Percentiles rank a stretch among this genome's conserved stretches.
These are phyloP conservation scores for Knoxia roxburghii DNA, from an alignment of 257 asterid genomes.

Conservation along the genomic window DNA sequence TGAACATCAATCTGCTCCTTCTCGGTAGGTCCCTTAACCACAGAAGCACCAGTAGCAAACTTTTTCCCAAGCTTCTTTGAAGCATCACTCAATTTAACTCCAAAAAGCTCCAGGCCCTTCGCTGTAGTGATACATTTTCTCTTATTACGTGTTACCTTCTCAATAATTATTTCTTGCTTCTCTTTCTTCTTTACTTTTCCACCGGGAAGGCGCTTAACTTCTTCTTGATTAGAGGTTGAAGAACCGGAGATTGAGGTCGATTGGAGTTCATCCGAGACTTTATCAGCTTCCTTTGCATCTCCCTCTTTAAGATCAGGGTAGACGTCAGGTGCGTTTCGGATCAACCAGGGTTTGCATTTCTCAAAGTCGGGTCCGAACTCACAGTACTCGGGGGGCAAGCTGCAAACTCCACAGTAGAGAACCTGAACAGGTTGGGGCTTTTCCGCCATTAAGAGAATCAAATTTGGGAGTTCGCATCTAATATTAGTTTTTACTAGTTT, in stretches of 20 bases:
- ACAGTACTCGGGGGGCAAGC: slow-evolving; percentile 93
- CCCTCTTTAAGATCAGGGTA: slow-evolving; percentile 90
- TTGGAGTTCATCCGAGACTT: slow-evolving; percentile 67
- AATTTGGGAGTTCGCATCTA: not conserved
- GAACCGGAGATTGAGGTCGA: slow-evolving; percentile 74
- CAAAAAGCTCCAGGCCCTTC: slow-evolving; percentile 89
- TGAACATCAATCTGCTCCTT: slow-evolving; percentile 99
- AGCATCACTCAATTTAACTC: slow-evolving; percentile 89
- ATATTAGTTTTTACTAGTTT: no score
- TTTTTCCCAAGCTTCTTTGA: slow-evolving; percentile 96
- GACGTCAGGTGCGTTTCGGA: slow-evolving; percentile 60
- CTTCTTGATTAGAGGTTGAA: slow-evolving; percentile 75
- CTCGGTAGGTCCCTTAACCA: slow-evolving; percentile 97
- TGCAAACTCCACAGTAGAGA: slow-evolving; percentile 77
- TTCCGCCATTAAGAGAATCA: slow-evolving; percentile 56
- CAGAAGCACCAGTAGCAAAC: slow-evolving; percentile 98
- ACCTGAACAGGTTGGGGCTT: slow-evolving; percentile 67
- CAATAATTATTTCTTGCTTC: slow-evolving; percentile 83
- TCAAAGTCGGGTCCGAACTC: slow-evolving; percentile 91
- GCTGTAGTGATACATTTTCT: slow-evolving; percentile 92
- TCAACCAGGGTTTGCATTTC: slow-evolving; percentile 96
- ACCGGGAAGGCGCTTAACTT: slow-evolving; percentile 95
- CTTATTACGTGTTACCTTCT: slow-evolving; percentile 91
- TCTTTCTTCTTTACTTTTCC: slow-evolving; percentile 97
- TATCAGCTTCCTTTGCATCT: slow-evolving; percentile 56